Base-by-base conservation (phyloP, 208 protist genomes). In the Phytomonas francai region DNA sequence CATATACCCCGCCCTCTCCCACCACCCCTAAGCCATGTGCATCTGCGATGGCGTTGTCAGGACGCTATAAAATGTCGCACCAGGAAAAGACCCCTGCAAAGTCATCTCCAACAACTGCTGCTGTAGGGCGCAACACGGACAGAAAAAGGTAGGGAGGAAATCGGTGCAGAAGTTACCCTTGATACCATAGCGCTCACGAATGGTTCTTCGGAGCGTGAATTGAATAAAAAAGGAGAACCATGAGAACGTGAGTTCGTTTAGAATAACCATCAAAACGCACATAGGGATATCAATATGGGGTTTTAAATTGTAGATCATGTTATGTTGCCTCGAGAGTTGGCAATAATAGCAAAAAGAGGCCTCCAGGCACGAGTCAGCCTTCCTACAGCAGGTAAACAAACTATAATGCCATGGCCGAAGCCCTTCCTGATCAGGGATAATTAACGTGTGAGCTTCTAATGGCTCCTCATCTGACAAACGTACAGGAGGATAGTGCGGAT, bases 41-140 rank as follows among this genome's bases (percentile, higher is more conserved):
- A 73, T 70, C 5, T 68, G 16, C 42, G 65, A 63, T 2, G 77
- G 77, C 19, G 71, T 62, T n/a, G 60, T 54, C 0, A 65, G 11
- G 25, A 58, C 63, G 25, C 75, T 67, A 70, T 81, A 86, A 68
- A 74, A 83, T 12, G 64, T 74, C 29, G 82, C 87, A 25, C 83
- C 83, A 27, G 84, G 87, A 56, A 88, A 89, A 11, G 83, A 76
- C 19, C 78, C 77, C 73, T 79, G 73, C 5, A 65, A 61, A 1
- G 78, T 84, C 81, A 92, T 83, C 76, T 89, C 83, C 29, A 85
- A 57, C 72, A 89, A 65, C 39, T 78, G 70, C 65, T 89, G 87
- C 68, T 87, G 80, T 27, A 84, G 56, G 0, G 57, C 65, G 58
- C 87, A 89, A n/a, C 14, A 31, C 0, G 14, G 5, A 56, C 81